Base-by-base conservation (phyloP, 164 flowering plant genomes). In the Taxillus chinensis region DNA sequence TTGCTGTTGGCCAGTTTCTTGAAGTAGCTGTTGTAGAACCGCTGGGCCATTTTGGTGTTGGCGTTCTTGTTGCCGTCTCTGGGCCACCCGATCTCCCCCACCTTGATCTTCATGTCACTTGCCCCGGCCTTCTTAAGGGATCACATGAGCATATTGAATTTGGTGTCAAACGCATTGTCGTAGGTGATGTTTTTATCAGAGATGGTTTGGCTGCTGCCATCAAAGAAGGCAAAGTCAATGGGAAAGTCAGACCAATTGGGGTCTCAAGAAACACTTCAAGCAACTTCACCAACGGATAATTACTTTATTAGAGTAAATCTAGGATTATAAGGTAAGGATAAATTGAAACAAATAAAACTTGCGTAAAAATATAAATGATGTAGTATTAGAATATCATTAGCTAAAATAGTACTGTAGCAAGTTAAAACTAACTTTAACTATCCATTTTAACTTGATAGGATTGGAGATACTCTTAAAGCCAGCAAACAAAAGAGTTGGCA, bases 51-150 rank as follows among this genome's bases (percentile, higher is more conserved):
- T 2, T 65, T 62, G 2, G 38, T 15, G 16, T 78, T 84, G 13
- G 82, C 96, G 51, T 79, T 62, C 68, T 65, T 80, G 67, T 80
- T 75, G 0, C 97, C 97, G 55, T 86, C 91, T 0, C 96, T 92
- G 0, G 97, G 99, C 99, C 99, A 93, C 39, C 99, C 99, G 8
- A 84, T 81, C 66, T 93, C 99, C 5, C 99, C 99, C 0, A 93
- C 85, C 2, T 83, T 16, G 56, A 93, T 81, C 60, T 84, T 61
- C 73, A 90, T 49, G 63, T 83, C 76, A 2, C 80, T 79, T 5
- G 61, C 64, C 4, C 92, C 90, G 0, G 71, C 79, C 51, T 81
- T 87, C 68, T 75, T 83, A 55, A 92, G 64, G 0, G 98, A 62
- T 57, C 84, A 81, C 9, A 82, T 85, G 46, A 92, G 77, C 1